Base-by-base conservation (phyloP, 768 basidiomycete species). In the Pleurotus salmoneostramineus region DNA sequence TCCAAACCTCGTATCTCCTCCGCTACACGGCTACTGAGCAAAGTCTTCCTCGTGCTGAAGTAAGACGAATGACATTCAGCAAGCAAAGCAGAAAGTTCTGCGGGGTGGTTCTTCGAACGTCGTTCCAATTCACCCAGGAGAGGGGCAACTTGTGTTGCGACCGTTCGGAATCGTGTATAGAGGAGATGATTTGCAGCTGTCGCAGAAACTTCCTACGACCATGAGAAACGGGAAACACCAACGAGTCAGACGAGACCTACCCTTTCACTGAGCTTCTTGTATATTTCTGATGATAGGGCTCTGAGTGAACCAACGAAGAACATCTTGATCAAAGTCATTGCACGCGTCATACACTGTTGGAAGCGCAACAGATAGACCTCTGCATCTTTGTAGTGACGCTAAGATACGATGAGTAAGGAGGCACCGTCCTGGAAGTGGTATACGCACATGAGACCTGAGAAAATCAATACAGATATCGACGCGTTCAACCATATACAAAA, bases 261-360 rank as follows among this genome's bases (percentile, higher is more conserved):
- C 78, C 88, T 90, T 59, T 95, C 93, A 2, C 78, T 78, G 46
- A 95, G 68, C 7, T 89, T 82, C 63, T 81, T 89, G 1, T 82
- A 81, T 17, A 96, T 82, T 63, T 98, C 96, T 3, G 82, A 74
- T 1, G 89, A 84, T 8, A 97, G 78, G 0, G 89, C 85, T 42
- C 89, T 81, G 5, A 98, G 76, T 6, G 91, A 89, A 4, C 88
- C 89, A 5, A 96, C 87, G 65, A 97, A 98, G 72, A 90, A 95
- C 86, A 98, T 95, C 72, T 92, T 96, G 75, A 98, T 93, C 45
- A 99, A 81, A 0, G 95, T 98, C 96, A 98, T 98, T 7, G 93
- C 91, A 31, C 97, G 85, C 0, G 94, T 97, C 83, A 98, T 89
- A 69, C 97, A 99, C 71, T 99, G 97, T 66, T 97, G 96, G 72